Evolutionary conservation across 768 basidiomycete species (phyloP).

Genomic region (Plicaturopsis crispa): DNA sequence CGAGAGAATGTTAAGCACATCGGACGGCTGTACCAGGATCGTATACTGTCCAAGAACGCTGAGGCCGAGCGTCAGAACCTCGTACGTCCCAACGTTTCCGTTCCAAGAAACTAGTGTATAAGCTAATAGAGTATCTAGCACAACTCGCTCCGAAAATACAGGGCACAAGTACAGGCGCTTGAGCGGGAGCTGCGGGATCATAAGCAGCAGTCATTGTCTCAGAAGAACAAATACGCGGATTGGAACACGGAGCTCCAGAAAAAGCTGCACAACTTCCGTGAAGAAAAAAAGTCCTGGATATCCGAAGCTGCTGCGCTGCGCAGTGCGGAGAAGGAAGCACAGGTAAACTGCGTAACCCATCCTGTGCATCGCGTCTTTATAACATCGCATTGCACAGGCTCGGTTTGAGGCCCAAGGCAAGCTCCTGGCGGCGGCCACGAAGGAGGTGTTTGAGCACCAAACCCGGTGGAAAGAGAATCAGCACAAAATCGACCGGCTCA

Average conservation of each 20-base stretch:
- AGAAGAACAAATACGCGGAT: conserved; percentile 73
- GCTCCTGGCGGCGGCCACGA: conserved; percentile 59
- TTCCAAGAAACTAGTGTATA: background rate
- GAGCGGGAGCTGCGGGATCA: conserved; percentile 68
- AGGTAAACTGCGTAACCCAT: conserved; percentile 30
- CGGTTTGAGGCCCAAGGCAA: conserved; percentile 63
- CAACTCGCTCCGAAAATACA: conserved; percentile 76
- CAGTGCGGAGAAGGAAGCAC: conserved; percentile 61
- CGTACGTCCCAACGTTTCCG: conserved; percentile 33
- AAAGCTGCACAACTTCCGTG: conserved; percentile 64
- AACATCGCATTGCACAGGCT: conserved; percentile 32
- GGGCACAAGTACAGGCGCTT: conserved; percentile 55
- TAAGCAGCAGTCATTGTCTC: conserved; percentile 61
- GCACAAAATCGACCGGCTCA: conserved; percentile 73
- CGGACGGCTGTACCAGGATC: conserved; percentile 70
- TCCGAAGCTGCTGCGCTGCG: conserved; percentile 62
- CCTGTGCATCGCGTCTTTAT: background rate
- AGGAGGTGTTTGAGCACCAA: conserved; percentile 62
- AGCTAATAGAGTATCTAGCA: conserved; percentile 38
- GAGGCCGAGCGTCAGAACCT: conserved; percentile 78
- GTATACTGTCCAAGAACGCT: conserved; percentile 62
- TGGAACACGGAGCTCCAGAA: conserved; percentile 81
- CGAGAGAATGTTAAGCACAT: conserved; percentile 79
- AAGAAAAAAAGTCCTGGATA: conserved; percentile 75
- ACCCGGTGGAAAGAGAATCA: conserved; percentile 72